Evolutionary conservation across 257 asterid species (phyloP), one percentile per base, ranked within the genome.

Genomic region (Osmanthus fragrans): DNA sequence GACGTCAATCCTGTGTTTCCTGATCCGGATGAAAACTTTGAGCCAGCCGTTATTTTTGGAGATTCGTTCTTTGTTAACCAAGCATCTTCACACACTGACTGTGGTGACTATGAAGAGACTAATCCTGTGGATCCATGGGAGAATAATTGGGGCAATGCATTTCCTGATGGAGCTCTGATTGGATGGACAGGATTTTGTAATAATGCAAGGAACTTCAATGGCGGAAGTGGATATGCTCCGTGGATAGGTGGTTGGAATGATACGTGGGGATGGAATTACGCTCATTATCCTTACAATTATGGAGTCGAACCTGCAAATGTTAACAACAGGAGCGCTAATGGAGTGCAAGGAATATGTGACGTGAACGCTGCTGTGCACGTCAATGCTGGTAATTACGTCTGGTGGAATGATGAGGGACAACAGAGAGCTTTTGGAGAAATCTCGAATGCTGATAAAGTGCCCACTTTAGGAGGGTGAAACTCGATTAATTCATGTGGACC

Each of bases 291-390:
- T 69, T 30, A 34, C 16, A 54, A 64, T 21, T 70, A 64, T 16
- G 82, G 65, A 65, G 72, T 45, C 16, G 86, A 54, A 13, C 60
- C 75, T 7, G 29, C n/a, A 16, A 32, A 33, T 45, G 12, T 23
- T 18, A 77, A 77, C 13, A 82, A 77, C 16, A 65, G 60, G 73
- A 29, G 13, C 27, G 63, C 13, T 42, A 75, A 69, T 66, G 82
- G 73, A 47, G 79, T 47, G 80, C 74, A 39, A 27, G 85, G 84
- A 29, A 27, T 2, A 5, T 81, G 88, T 86, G 80, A 79, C 19
- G 78, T n/a, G 21, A 58, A 32, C 27, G 37, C 78, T 42, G 42
- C n/a, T 29, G 79, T 65, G 51, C 70, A 65, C 16, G 73, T 29
- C 7, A 16, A 71, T 42, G 77, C 76, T 51, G 77, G 73, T 29